These are phyloP conservation scores for Phytopythium delawarense DNA, from an alignment of 352 stramenopile genomes.

Conservation along the genomic window DNA sequence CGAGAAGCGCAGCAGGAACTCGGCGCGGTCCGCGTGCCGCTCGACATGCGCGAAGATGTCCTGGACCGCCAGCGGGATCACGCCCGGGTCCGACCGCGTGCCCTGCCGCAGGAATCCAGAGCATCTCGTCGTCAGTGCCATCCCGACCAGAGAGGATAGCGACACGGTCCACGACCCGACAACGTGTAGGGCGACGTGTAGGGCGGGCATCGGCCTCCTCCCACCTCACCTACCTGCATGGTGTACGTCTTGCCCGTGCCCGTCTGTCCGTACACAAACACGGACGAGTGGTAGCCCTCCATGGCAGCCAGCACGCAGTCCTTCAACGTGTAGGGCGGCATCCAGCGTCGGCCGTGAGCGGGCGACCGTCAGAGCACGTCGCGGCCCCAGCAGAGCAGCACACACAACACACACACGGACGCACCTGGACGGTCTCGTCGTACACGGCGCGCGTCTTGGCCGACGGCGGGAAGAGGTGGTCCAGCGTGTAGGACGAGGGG, in stretches of 20 bases:
- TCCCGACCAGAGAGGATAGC: not conserved
- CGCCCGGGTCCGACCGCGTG: slow-evolving; percentile 50
- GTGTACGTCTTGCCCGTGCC: slow-evolving; percentile 85
- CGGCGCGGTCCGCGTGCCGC: slow-evolving; percentile 33
- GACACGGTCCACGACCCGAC: slow-evolving; percentile 12
- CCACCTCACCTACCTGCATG: slow-evolving; percentile 48
- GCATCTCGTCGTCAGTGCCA: not conserved
- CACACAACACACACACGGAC: slow-evolving; percentile 1
- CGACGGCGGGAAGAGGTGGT: slow-evolving; percentile 80
- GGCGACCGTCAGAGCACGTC: not conserved
- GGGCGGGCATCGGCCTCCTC: not conserved
- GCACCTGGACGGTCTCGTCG: slow-evolving; percentile 70
- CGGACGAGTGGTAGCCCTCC: slow-evolving; percentile 79
- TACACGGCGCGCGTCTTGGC: slow-evolving; percentile 77
- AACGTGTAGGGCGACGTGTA: slow-evolving; percentile 10
- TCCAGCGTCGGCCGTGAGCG: not conserved
- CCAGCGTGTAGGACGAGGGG: slow-evolving; percentile 80
- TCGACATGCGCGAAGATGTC: slow-evolving; percentile 87
- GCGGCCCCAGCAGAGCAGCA: slow-evolving; percentile 2
- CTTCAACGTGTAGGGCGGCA: slow-evolving; percentile 13
- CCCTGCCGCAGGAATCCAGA: slow-evolving; percentile 13
- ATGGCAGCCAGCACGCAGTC: slow-evolving; percentile 67
- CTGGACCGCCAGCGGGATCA: slow-evolving; percentile 84
- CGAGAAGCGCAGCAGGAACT: slow-evolving; percentile 84
- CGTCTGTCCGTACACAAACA: slow-evolving; percentile 93